Conservation (phyloP, 805 yeast species). For the Cyberlindnera euphorbiiphila region DNA sequence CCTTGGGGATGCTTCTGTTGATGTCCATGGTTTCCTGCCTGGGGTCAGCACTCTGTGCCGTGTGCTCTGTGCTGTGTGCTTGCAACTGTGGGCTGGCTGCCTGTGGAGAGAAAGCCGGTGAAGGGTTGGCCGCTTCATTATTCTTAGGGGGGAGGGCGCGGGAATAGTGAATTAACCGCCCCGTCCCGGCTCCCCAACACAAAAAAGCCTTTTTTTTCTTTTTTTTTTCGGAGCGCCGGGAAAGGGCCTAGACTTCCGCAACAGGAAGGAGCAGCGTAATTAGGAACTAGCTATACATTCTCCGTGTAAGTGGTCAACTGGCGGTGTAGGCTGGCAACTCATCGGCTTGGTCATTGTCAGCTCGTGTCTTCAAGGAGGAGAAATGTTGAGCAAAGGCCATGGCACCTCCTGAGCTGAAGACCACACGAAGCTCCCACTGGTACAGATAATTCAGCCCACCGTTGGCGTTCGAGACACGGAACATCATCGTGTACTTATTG, state of each 20-base stretch:
- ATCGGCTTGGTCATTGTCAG: slow-evolving; percentile 41
- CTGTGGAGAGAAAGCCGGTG: slow-evolving; percentile 12
- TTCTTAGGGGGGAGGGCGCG: slow-evolving; percentile 7
- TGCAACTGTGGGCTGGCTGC: slow-evolving; percentile 4
- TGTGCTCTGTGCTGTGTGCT: slow-evolving; percentile 2
- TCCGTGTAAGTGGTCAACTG: not conserved
- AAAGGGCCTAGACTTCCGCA: slow-evolving; percentile 5
- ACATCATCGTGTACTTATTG: slow-evolving; percentile 43
- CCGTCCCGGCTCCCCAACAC: not conserved
- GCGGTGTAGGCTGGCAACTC: slow-evolving; percentile 38
- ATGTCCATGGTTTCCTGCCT: slow-evolving; percentile 22
- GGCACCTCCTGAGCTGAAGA: slow-evolving; percentile 47
- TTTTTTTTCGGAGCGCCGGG: slow-evolving; percentile 2
- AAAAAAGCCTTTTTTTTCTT: too few species aligned
- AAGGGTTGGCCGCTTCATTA: slow-evolving; percentile 15
- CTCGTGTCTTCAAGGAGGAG: slow-evolving; percentile 33
- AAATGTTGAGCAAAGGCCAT: slow-evolving; percentile 37
- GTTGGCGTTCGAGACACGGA: slow-evolving; percentile 33
- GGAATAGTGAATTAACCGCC: slow-evolving; percentile 2
- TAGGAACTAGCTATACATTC: not conserved
- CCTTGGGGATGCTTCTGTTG: slow-evolving; percentile 23
- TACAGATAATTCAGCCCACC: slow-evolving; percentile 35
- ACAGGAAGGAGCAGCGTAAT: not conserved
- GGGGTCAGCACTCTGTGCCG: not conserved
- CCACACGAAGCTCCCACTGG: slow-evolving; percentile 35